phyloP scores from a whole-genome alignment of 2,329 filamentous ascomycete species.

The Coleophoma eucalyptorum region DNA sequence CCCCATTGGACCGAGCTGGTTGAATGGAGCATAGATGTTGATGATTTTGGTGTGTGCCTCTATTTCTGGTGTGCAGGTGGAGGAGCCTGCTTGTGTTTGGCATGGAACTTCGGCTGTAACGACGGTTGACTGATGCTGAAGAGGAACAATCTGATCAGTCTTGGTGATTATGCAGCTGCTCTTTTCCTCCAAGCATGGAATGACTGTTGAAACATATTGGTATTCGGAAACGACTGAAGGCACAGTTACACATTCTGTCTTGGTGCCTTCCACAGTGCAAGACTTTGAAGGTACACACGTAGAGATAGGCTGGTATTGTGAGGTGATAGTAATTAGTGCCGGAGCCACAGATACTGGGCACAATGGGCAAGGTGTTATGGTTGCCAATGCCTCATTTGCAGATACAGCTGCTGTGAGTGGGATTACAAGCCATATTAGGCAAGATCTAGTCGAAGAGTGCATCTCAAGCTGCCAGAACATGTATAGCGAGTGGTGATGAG shows the following conservation, averaged over 20 bases:
- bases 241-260: not conserved
- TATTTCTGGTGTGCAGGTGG: not conserved
- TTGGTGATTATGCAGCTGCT: conserved; percentile 7
- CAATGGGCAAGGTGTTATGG: conserved; percentile 7
- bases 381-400: conserved; percentile 3
- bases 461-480: not conserved
- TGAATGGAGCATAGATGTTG: conserved; percentile 2
- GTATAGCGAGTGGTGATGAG: not conserved
- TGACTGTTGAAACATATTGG: conserved; percentile 9
- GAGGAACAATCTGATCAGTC: conserved; percentile 3
- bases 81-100: conserved; percentile 1
- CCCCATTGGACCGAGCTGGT: conserved; percentile 1
- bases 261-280: not conserved
- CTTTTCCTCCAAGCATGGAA: conserved; percentile 1
- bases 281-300: conserved; percentile 3
- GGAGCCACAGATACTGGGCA: conserved; percentile 4
- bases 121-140: conserved; percentile 4
- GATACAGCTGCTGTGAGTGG: not conserved
- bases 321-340: conserved; percentile 6
- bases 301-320: conserved; percentile 11
- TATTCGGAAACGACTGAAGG: conserved; percentile 3
- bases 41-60: not conserved
- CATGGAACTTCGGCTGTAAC: conserved; percentile 1
- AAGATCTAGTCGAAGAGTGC: not conserved
- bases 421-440: not conserved